Percentiles rank a stretch among this genome's conserved stretches.
Conservation (phyloP, 2,329 filamentous ascomycete genomes). For the Didymella lethalis region DNA sequence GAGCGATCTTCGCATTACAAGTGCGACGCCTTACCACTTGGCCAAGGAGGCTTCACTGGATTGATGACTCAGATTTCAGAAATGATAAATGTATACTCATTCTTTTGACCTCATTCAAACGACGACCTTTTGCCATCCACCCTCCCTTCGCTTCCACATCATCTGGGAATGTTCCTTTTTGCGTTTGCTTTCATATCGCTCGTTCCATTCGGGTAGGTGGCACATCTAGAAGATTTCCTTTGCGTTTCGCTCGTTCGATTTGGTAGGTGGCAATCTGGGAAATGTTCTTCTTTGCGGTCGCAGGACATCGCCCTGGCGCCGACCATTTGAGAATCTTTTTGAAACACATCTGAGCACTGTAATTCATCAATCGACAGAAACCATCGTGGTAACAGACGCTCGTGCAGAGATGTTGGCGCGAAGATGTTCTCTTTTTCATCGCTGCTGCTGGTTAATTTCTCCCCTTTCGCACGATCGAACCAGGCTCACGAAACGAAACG, state of each 20-base stretch:
- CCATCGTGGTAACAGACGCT: background rate
- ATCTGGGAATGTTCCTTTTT: no score
- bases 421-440: background rate
- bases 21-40: constrained; percentile 29
- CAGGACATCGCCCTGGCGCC: no score
- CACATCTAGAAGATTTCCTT: constrained; percentile 1
- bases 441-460: background rate
- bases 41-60: constrained; percentile 23
- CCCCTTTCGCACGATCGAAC: no score
- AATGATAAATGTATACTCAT: background rate
- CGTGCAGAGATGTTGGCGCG: background rate
- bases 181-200: constrained; percentile 13
- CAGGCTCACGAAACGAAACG: no score
- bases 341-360: background rate
- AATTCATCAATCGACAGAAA: background rate
- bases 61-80: background rate
- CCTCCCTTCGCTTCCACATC: no score
- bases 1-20: constrained; percentile 29
- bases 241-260: constrained; percentile 23
- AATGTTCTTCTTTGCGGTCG: background rate
- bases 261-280: constrained; percentile 20
- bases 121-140: no score
- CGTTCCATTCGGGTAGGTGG: constrained; percentile 27
- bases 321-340: background rate
- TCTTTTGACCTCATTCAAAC: background rate